These are phyloP conservation scores for Lagenaria siceraria DNA, from an alignment of 306 rosid species.

Conservation along the genomic window DNA sequence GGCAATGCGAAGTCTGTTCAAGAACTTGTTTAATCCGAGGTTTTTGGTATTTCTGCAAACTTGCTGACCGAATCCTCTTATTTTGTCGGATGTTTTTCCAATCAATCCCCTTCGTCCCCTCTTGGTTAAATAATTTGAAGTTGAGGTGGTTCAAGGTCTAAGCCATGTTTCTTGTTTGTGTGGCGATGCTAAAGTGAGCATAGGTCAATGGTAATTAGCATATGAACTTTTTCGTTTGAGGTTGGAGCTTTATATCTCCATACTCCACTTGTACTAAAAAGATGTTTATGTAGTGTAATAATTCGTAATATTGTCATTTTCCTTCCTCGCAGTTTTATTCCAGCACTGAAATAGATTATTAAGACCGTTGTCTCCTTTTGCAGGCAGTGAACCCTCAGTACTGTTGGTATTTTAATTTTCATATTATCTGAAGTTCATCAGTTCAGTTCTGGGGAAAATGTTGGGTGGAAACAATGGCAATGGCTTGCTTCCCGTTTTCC, in stretches of 20 bases:
- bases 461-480: constrained; percentile 66
- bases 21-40: neutral
- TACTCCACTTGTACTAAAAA: neutral
- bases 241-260: neutral
- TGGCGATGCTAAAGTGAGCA: neutral
- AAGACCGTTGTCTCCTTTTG: neutral
- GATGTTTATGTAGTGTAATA: neutral
- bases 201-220: neutral
- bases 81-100: neutral
- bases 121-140: neutral
- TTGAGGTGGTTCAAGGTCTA: neutral
- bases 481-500: constrained; percentile 53
- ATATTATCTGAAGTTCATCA: constrained; percentile 11
- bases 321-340: neutral
- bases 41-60: neutral
- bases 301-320: neutral
- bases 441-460: constrained; percentile 28
- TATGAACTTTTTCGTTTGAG: neutral
- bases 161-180: neutral
- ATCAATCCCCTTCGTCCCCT: neutral
- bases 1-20: neutral
- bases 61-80: neutral
- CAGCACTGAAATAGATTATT: neutral
- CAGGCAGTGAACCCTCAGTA: constrained; percentile 20
- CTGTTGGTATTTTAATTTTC: constrained; percentile 4